Percentiles rank a stretch among this genome's conserved stretches.
Conservation (phyloP, 108 stramenopile genomes). For the Mediolabrus comicus region DNA sequence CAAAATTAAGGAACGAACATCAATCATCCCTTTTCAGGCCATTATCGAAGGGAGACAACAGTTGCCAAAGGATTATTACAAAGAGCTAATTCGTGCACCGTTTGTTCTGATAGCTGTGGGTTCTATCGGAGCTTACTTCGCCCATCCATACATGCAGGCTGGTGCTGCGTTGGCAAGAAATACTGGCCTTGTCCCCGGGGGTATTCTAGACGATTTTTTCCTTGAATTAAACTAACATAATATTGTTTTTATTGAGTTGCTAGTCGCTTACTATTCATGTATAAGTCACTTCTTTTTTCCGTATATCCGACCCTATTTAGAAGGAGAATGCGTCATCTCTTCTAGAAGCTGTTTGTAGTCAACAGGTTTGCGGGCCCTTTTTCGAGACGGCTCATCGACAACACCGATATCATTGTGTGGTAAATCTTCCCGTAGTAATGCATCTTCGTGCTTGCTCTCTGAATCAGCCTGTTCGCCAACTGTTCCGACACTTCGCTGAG, state of each 20-base stretch:
- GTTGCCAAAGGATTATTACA: slow-evolving; percentile 87
- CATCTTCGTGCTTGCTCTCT: slow-evolving; percentile 37
- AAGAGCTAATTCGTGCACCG: slow-evolving; percentile 91
- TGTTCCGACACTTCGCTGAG: slow-evolving; percentile 2
- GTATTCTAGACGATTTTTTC: slow-evolving; percentile 43
- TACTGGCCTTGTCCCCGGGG: slow-evolving; percentile 54
- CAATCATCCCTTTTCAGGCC: slow-evolving; percentile 88
- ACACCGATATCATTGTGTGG: slow-evolving; percentile 28
- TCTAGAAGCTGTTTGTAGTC: slow-evolving; percentile 82
- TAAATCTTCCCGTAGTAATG: slow-evolving; percentile 26
- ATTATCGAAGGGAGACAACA: slow-evolving; percentile 87
- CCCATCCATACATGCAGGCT: slow-evolving; percentile 96
- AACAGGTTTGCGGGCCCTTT: slow-evolving; percentile 77
- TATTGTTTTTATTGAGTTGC: background rate
- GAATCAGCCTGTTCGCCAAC: background rate
- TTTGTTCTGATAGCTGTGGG: slow-evolving; percentile 87
- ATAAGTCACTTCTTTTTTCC: background rate
- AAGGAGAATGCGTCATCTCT: slow-evolving; percentile 53
- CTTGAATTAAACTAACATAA: slow-evolving; percentile 27
- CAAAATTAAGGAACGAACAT: slow-evolving; percentile 75
- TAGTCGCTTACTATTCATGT: background rate
- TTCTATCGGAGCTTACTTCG: slow-evolving; percentile 91
- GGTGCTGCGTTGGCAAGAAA: slow-evolving; percentile 80
- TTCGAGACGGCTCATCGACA: slow-evolving; percentile 56
- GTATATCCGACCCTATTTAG: background rate